phyloP scores from a whole-genome alignment of 108 stramenopile species.

The Mayamaea pseudoterrestris region DNA sequence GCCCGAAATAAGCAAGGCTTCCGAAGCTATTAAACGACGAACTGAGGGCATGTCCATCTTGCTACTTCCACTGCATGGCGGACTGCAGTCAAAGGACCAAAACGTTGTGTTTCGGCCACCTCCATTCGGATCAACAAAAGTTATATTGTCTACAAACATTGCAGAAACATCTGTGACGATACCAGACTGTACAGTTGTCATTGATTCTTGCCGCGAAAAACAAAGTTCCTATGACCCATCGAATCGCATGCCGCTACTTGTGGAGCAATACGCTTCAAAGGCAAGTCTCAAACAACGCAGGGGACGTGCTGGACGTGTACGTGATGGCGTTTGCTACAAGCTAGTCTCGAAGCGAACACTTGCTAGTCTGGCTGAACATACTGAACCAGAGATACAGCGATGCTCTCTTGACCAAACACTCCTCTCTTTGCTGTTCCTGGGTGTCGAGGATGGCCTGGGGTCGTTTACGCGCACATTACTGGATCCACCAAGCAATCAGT shows the following conservation, averaged over 20 bases:
- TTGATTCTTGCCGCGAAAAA: slow-evolving; percentile 79
- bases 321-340: slow-evolving; percentile 78
- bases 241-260: slow-evolving; percentile 78
- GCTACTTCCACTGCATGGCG: slow-evolving; percentile 86
- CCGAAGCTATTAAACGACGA: slow-evolving; percentile 23
- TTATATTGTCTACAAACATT: slow-evolving; percentile 92
- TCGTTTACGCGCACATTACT: slow-evolving; percentile 43
- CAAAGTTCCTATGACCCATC: slow-evolving; percentile 73
- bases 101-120: slow-evolving; percentile 69
- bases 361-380: slow-evolving; percentile 43
- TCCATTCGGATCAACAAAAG: slow-evolving; percentile 63
- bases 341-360: slow-evolving; percentile 47
- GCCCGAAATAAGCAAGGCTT: slow-evolving; percentile 75
- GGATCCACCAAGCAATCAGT: slow-evolving; percentile 54
- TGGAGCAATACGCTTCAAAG: slow-evolving; percentile 68
- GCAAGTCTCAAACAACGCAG: slow-evolving; percentile 68
- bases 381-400: slow-evolving; percentile 65
- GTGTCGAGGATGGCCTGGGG: slow-evolving; percentile 56
- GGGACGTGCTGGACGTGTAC: slow-evolving; percentile 75
- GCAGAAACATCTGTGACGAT: slow-evolving; percentile 94
- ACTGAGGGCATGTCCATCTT: slow-evolving; percentile 18
- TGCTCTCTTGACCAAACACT: slow-evolving; percentile 78
- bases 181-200: slow-evolving; percentile 86
- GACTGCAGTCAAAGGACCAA: slow-evolving; percentile 80
- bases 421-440: slow-evolving; percentile 67